Percentiles rank a stretch among this genome's conserved stretches.
Conservation (phyloP, 2,329 filamentous ascomycete genomes). For the Alternaria panax region DNA sequence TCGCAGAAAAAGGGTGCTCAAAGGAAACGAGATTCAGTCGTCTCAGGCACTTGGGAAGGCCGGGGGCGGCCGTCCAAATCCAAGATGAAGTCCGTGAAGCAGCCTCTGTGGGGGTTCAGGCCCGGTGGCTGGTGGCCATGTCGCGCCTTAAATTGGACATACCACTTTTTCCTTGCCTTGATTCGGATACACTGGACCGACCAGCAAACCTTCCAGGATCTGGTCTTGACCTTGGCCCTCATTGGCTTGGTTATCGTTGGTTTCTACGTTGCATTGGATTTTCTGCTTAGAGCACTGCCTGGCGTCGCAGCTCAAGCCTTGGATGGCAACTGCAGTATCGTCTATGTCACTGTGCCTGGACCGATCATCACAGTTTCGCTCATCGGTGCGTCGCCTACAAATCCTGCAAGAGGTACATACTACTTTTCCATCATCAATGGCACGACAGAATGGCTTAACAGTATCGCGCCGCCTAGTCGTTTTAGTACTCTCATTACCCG, state of each 20-base stretch:
- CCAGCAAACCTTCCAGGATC: conserved; percentile 17
- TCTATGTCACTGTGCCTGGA: conserved; percentile 45
- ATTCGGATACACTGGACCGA: conserved; percentile 15
- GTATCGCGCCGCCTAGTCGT: conserved; percentile 37
- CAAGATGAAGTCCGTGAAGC: background rate
- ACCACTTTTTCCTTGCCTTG: conserved; percentile 17
- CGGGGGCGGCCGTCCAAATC: background rate
- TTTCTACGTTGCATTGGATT: conserved; percentile 31
- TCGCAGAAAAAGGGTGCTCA: background rate
- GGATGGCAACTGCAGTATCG: conserved; percentile 39
- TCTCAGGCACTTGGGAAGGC: conserved; percentile 14
- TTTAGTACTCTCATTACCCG: conserved; percentile 18
- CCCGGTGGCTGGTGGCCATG: conserved; percentile 34
- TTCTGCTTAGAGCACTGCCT: conserved; percentile 28
- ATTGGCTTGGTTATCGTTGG: conserved; percentile 18
- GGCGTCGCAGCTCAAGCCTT: conserved; percentile 33
- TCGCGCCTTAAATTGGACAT: conserved; percentile 22
- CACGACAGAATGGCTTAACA: conserved; percentile 43
- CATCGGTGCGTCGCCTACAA: conserved; percentile 30
- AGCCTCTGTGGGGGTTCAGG: background rate
- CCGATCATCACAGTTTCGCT: conserved; percentile 46
- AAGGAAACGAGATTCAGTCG: conserved; percentile 22
- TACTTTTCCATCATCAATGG: conserved; percentile 45
- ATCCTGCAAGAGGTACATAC: conserved; percentile 41
- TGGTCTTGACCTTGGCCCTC: conserved; percentile 21